A percentile compares a stretch with the other conserved stretches of the same genome.
Conservation (phyloP, 805 yeast species). For the Scheffersomyces amazonensis region DNA sequence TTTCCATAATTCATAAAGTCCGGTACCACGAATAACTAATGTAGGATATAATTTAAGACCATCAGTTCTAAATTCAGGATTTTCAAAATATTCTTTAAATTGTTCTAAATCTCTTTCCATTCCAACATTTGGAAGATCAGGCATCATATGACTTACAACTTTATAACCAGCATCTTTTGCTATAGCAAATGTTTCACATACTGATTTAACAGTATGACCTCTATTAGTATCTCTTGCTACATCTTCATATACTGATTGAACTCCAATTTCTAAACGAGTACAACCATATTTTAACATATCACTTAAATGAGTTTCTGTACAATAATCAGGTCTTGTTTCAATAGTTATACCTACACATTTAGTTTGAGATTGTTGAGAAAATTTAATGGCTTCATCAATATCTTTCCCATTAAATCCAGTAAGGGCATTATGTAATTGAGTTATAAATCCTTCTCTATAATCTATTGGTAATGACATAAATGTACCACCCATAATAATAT, state of each 20-base stretch:
- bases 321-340: slow-evolving; percentile 97
- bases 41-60: slow-evolving; percentile 96
- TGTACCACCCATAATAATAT: slow-evolving; percentile 98
- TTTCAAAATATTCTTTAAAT: slow-evolving; percentile 93
- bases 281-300: slow-evolving; percentile 97
- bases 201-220: slow-evolving; percentile 96
- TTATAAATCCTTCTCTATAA: slow-evolving; percentile 85
- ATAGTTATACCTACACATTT: slow-evolving; percentile 98
- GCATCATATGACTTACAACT: slow-evolving; percentile 99
- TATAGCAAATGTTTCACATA: slow-evolving; percentile 89
- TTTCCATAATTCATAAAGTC: slow-evolving; percentile 95
- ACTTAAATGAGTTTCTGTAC: slow-evolving; percentile 91
- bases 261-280: slow-evolving; percentile 95
- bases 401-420: slow-evolving; percentile 88
- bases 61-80: slow-evolving; percentile 95
- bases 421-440: slow-evolving; percentile 89
- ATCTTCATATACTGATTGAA: slow-evolving; percentile 95
- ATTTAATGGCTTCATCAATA: slow-evolving; percentile 84
- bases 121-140: slow-evolving; percentile 97
- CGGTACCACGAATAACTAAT: slow-evolving; percentile 94
- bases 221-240: slow-evolving; percentile 98
- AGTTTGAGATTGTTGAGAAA: slow-evolving; percentile 90
- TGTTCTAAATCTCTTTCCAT: slow-evolving; percentile 98
- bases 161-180: slow-evolving; percentile 99
- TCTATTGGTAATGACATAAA: slow-evolving; percentile 92